Percentiles rank a stretch among this genome's conserved stretches.
Evolutionary conservation across 306 rosid genomes (phyloP).

Genomic region (Fagus sylvatica): DNA sequence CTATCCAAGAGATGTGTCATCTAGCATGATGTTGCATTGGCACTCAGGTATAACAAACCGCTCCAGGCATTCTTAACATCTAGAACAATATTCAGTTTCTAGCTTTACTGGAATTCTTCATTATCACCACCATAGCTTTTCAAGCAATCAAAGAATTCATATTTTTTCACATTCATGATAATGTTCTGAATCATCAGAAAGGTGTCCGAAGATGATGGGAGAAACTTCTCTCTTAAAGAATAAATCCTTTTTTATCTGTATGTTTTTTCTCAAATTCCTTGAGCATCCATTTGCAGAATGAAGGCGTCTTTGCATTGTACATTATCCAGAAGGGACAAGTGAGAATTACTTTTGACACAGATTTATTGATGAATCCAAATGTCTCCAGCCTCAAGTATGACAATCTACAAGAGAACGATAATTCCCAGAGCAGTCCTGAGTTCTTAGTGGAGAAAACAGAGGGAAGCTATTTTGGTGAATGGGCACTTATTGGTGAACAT

Average conservation of each 20-base stretch:
- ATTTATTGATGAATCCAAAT: constrained; percentile 51
- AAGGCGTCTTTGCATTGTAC: constrained; percentile 63
- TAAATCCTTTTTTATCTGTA: constrained; percentile 14
- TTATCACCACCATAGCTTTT: too few species aligned
- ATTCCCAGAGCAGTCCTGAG: constrained; percentile 41
- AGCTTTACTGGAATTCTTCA: too few species aligned
- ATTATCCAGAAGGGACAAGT: constrained; percentile 87
- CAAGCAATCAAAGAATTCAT: too few species aligned
- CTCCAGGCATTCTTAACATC: too few species aligned
- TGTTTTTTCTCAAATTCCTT: constrained; percentile 24
- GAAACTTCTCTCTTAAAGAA: constrained; percentile 34
- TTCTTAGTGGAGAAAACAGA: constrained; percentile 71
- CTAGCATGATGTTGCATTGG: too few species aligned
- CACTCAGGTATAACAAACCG: constrained; percentile 93
- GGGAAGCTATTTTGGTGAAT: constrained; percentile 97
- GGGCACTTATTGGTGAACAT: constrained; percentile 81
- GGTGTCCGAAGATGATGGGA: too few species aligned
- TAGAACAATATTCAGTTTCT: too few species aligned
- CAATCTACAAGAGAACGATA: constrained; percentile 50
- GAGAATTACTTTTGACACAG: constrained; percentile 63
- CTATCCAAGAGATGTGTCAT: too few species aligned
- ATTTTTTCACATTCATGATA: constrained; percentile 67
- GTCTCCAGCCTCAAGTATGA: too few species aligned
- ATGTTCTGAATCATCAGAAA: too few species aligned
- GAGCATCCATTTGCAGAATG: constrained; percentile 56